phyloP scores from a whole-genome alignment of 257 asterid species.

The Dorcoceras hygrometricum region DNA sequence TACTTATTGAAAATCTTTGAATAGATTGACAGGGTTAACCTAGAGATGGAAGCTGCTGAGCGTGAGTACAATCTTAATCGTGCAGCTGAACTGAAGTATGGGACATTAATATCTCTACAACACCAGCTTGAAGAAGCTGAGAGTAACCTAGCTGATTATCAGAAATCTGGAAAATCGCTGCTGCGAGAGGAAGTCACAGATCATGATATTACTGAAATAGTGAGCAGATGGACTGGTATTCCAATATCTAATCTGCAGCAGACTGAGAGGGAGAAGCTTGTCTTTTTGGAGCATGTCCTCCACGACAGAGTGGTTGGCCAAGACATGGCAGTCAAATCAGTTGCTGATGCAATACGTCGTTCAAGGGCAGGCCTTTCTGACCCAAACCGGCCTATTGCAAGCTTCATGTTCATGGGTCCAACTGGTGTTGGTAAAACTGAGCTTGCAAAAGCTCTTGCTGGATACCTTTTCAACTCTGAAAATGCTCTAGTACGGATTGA shows the following conservation, averaged over 20 bases:
- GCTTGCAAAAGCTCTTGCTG: slow-evolving; percentile 86
- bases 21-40: slow-evolving; percentile 88
- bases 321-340: slow-evolving; percentile 85
- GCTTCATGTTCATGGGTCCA: slow-evolving; percentile 99
- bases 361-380: slow-evolving; percentile 93
- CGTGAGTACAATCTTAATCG: slow-evolving; percentile 88
- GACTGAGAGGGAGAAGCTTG: slow-evolving; percentile 85
- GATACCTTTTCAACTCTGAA: slow-evolving; percentile 82
- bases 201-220: slow-evolving; percentile 80
- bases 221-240: slow-evolving; percentile 94
- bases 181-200: slow-evolving; percentile 87
- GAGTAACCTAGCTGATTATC: slow-evolving; percentile 62
- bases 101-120: slow-evolving; percentile 78
- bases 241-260: slow-evolving; percentile 92
- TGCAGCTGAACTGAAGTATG: slow-evolving; percentile 93
- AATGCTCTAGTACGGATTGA: slow-evolving; percentile 83
- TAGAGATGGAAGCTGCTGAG: slow-evolving; percentile 96
- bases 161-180: slow-evolving; percentile 62
- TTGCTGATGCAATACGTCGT: slow-evolving; percentile 91
- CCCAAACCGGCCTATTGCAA: slow-evolving; percentile 87
- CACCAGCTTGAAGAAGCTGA: slow-evolving; percentile 85
- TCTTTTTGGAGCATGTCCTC: slow-evolving; percentile 69
- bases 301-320: slow-evolving; percentile 87
- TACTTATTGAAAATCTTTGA: slow-evolving; percentile 14
- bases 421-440: slow-evolving; percentile 97